Percentiles rank a stretch among this genome's conserved stretches.
Evolutionary conservation across 176 grass and related monocot genomes (phyloP).

Genomic region (Oryza rufipogon): DNA sequence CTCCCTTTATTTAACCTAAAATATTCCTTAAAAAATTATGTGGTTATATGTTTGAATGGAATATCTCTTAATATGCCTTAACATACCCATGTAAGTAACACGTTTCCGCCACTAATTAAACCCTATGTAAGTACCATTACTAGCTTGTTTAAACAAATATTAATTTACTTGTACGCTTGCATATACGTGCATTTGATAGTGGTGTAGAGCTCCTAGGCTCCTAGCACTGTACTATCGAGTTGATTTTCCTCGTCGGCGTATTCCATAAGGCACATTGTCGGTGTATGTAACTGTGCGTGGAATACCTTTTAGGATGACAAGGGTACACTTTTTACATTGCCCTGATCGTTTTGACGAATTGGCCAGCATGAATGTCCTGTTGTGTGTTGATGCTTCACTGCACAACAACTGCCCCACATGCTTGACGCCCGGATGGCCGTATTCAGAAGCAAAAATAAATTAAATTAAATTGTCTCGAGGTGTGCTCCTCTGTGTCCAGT

Average conservation of each 20-base stretch:
- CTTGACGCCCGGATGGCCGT: not conserved
- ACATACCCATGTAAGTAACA: not conserved
- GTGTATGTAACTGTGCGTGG: slow-evolving; percentile 16
- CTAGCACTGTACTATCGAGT: not conserved
- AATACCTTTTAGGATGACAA: not conserved
- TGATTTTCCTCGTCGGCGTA: not conserved
- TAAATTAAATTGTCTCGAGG: not conserved
- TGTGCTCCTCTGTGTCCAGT: not conserved
- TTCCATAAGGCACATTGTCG: not conserved
- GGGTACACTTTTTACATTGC: not conserved
- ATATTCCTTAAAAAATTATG: too few relatives aligned
- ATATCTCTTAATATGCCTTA: not conserved
- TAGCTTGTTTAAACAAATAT: too few relatives aligned
- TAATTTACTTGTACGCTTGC: slow-evolving; percentile 3
- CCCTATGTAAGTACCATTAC: too few relatives aligned
- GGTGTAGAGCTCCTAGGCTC: not conserved
- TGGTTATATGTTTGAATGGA: too few relatives aligned
- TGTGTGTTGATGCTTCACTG: not conserved
- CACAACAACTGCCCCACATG: too few relatives aligned
- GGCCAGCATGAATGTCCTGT: not conserved
- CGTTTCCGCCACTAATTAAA: not conserved
- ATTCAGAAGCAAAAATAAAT: slow-evolving; percentile 1
- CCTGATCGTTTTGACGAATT: not conserved
- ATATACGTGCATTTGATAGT: slow-evolving; percentile 13
- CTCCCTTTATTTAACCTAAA: too few relatives aligned